Percentiles rank a stretch among this genome's conserved stretches.
Evolutionary conservation across 306 rosid species (phyloP).

Genomic region (Lathyrus sativus): DNA sequence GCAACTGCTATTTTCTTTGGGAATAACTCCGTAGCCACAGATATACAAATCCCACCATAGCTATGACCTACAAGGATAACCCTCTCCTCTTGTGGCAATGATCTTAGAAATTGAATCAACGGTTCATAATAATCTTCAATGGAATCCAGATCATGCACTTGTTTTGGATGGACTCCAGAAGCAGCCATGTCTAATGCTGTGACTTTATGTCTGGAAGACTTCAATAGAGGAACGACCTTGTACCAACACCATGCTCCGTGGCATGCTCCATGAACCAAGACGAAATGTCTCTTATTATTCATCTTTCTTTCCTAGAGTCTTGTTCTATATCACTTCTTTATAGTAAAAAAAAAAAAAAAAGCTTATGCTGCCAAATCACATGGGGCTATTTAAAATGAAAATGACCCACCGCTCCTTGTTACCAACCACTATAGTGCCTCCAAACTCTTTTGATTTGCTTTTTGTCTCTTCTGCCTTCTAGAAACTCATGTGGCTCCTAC

Average conservation of each 20-base stretch:
- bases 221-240: conserved; percentile 42
- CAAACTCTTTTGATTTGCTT: too few species aligned
- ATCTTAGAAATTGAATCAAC: conserved; percentile 41
- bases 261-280: conserved; percentile 50
- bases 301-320: too few species aligned
- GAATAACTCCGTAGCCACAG: conserved; percentile 62
- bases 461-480: too few species aligned
- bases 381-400: too few species aligned
- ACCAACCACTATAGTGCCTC: too few species aligned
- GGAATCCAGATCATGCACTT: conserved; percentile 38
- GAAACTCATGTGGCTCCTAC: too few species aligned
- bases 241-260: conserved; percentile 77
- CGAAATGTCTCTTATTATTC: neutral
- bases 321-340: neutral
- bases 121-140: conserved; percentile 50
- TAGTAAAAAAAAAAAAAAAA: neutral
- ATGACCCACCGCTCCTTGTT: too few species aligned
- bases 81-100: conserved; percentile 42
- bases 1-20: conserved; percentile 52
- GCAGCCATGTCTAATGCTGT: conserved; percentile 48
- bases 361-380: too few species aligned
- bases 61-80: conserved; percentile 64
- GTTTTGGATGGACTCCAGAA: conserved; percentile 49
- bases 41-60: conserved; percentile 47
- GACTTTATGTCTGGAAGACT: conserved; percentile 39